Evolutionary conservation across 108 stramenopile genomes (phyloP), one percentile per base, ranked within the genome.

Genomic region (Seminavis robusta): DNA sequence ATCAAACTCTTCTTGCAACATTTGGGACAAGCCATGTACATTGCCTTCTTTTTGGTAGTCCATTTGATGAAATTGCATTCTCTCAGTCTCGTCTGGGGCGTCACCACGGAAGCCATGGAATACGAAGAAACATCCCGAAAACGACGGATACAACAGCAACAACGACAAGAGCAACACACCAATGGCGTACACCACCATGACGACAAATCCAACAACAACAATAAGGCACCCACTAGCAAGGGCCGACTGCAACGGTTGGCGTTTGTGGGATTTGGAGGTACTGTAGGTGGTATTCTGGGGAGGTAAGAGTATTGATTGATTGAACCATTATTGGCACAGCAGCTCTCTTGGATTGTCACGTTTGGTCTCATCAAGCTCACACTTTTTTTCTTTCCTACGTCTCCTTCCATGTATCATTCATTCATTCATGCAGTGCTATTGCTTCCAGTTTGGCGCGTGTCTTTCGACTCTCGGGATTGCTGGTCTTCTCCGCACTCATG

Each of bases 61-160:
- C 86, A 88, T 45, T 52, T 94, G 57, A 88, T 94, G 87, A 94
- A 90, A 57, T 54, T 90, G 33, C 93, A 94, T 60, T 86, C 89
- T 3, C 56, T 86, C 10, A 77, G 74, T 13, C 54, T 94, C 15
- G 84, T 90, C 16, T 94, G 93, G 93, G 93, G 89, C 3, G 93
- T 94, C 23, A 88, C 89, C 13, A 80, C 74, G 6, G 89, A 94
- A 73, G 93, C 89, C 15, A 90, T 94, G 93, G 93, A 90, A 60
- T 94, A 88, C 40, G 89, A 94, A 74, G 87, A 94, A 50, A 71
- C 67, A 10, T 84, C 84, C 16, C 36, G 82, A 67, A 77, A 76
- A 25, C 47, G 38, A 45, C 59, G 45, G 25, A 57, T 51, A 61
- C 52, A 51, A 65, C 49, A 49, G 59, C 20, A 49, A 28, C 28